These are phyloP conservation scores for Eucalyptus marginata DNA, from an alignment of 345 rosid genomes.

Conservation along the genomic window DNA sequence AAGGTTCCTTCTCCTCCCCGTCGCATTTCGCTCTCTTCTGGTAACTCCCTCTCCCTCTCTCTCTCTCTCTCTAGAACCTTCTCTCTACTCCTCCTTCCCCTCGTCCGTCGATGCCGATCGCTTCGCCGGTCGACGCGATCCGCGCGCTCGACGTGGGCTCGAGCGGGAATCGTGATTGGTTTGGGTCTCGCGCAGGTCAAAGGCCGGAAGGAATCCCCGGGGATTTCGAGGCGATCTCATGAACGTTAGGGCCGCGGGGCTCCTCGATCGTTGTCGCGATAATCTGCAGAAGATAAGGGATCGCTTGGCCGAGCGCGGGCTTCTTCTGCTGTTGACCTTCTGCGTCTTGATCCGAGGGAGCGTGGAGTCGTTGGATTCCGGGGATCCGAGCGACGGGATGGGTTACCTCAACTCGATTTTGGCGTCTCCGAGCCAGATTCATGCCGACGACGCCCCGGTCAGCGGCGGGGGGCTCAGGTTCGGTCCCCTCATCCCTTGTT, in stretches of 20 bases:
- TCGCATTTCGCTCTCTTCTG: neutral
- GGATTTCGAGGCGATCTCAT: neutral
- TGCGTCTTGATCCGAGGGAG: neutral
- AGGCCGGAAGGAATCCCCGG: neutral
- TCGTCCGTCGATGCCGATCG: neutral
- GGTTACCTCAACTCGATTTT: conserved; percentile 78
- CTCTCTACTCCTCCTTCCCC: neutral
- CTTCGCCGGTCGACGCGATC: neutral
- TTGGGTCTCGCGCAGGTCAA: neutral
- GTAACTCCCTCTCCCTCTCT: neutral
- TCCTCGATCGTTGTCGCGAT: neutral
- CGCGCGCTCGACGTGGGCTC: neutral
- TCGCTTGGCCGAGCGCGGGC: neutral
- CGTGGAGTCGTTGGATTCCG: neutral
- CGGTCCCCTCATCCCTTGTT: neutral
- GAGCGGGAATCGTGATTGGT: neutral
- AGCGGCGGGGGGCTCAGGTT: conserved; percentile 97
- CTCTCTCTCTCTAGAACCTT: neutral
- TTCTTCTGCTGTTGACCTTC: neutral
- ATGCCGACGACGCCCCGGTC: conserved; percentile 67
- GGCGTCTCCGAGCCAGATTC: conserved; percentile 63
- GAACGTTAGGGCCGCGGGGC: neutral
- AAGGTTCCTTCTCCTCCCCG: neutral
- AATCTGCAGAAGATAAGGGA: neutral
- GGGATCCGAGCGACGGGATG: conserved; percentile 11